Evolutionary conservation across 1,284 basidiomycete genomes (phyloP).

Genomic region (Moesziomyces antarcticus): DNA sequence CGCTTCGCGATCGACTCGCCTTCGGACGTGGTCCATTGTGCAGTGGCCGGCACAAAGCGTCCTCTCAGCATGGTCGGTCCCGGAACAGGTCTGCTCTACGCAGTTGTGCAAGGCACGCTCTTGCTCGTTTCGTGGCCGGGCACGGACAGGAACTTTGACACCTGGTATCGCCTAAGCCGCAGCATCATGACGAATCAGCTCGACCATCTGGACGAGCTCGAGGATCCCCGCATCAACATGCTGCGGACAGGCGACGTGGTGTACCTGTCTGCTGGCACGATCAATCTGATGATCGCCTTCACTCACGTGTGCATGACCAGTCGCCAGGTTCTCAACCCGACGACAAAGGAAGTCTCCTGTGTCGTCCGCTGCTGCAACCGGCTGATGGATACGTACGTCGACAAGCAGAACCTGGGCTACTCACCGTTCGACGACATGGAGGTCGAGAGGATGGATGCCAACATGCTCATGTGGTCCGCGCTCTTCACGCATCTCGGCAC

Average conservation of each 20-base stretch:
- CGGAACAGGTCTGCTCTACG: slow-evolving; percentile 18
- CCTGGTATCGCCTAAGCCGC: slow-evolving; percentile 13
- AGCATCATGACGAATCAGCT: neutral
- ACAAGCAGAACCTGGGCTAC: slow-evolving; percentile 12
- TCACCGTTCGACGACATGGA: slow-evolving; percentile 28
- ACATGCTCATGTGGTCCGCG: slow-evolving; percentile 6
- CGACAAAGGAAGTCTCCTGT: slow-evolving; percentile 6
- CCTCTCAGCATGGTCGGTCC: slow-evolving; percentile 14
- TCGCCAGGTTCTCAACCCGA: slow-evolving; percentile 23
- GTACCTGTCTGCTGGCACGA: slow-evolving; percentile 22
- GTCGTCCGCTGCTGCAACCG: slow-evolving; percentile 12
- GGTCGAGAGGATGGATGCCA: slow-evolving; percentile 15
- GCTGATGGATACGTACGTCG: slow-evolving; percentile 23
- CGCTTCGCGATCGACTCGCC: slow-evolving; percentile 5
- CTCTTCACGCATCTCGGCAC: slow-evolving; percentile 4
- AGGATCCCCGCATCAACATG: slow-evolving; percentile 19
- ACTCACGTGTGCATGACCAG: slow-evolving; percentile 28
- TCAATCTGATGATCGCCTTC: slow-evolving; percentile 22
- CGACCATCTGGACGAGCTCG: slow-evolving; percentile 17
- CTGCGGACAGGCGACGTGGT: slow-evolving; percentile 30
- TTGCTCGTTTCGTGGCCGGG: slow-evolving; percentile 31
- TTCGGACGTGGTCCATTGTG: slow-evolving; percentile 16
- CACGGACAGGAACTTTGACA: slow-evolving; percentile 18
- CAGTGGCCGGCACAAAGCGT: slow-evolving; percentile 21
- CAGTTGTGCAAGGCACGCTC: slow-evolving; percentile 24